Conservation (phyloP, 1,139 yeast species). For the Pneumocystis jirovecii region DNA sequence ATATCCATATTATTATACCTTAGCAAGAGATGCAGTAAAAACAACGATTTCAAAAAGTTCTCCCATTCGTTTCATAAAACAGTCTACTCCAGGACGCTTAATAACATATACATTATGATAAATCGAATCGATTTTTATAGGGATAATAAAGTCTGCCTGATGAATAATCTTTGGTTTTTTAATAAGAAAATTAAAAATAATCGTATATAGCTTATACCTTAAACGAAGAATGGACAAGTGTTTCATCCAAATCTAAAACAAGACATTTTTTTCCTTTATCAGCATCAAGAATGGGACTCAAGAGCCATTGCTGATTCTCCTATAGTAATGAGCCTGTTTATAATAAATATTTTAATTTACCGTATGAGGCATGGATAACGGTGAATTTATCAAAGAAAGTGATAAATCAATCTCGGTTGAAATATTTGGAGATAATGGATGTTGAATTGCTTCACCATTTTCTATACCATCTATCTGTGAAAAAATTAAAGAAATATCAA, state of each 20-base stretch:
- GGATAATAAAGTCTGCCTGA: constrained; percentile 89
- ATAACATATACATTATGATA: constrained; percentile 90
- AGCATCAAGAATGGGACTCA: constrained; percentile 37
- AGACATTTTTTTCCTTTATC: constrained; percentile 60
- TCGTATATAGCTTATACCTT: constrained; percentile 26
- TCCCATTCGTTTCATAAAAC: constrained; percentile 70
- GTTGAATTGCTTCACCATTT: not conserved
- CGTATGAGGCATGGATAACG: not conserved
- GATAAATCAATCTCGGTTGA: not conserved
- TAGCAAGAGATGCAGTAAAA: constrained; percentile 86
- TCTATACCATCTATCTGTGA: not conserved
- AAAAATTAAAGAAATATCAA: not conserved
- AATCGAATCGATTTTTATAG: constrained; percentile 79
- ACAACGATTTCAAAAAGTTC: constrained; percentile 85
- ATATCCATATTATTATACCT: constrained; percentile 20
- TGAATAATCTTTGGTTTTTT: constrained; percentile 37
- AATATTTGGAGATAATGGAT: not conserved
- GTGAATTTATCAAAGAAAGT: not conserved
- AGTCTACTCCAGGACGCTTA: constrained; percentile 96
- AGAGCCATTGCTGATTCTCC: constrained; percentile 27
- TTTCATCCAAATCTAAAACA: constrained; percentile 85
- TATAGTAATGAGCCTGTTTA: not conserved
- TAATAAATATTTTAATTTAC: not conserved
- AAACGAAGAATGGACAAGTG: constrained; percentile 89
- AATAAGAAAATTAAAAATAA: not conserved